These are phyloP conservation scores for Drechslera avenae DNA, from an alignment of 2,329 filamentous ascomycete genomes.

Conservation along the genomic window DNA sequence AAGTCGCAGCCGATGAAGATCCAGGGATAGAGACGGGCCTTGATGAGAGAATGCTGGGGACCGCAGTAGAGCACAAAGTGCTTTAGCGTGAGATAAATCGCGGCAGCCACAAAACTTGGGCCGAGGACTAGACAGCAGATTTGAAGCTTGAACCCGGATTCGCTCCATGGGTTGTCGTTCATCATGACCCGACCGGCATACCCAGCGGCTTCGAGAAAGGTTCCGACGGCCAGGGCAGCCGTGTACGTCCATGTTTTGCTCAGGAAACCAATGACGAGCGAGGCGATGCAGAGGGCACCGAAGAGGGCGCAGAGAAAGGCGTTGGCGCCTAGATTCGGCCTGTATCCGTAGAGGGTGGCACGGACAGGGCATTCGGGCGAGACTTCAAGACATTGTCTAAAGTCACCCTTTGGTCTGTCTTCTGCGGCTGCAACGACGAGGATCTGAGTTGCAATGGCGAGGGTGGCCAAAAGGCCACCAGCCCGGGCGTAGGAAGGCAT, in stretches of 20 bases:
- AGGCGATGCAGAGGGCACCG: conserved; percentile 23
- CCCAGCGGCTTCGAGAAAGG: conserved; percentile 50
- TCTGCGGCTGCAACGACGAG: conserved; percentile 20
- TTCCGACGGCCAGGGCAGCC: conserved; percentile 48
- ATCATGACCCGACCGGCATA: conserved; percentile 52
- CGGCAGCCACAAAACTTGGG: conserved; percentile 54
- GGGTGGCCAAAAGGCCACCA: conserved; percentile 12
- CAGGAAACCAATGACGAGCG: conserved; percentile 31
- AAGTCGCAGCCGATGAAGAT: conserved; percentile 64
- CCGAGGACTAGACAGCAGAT: conserved; percentile 52
- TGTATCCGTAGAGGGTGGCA: conserved; percentile 50
- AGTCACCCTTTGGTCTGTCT: conserved; percentile 29
- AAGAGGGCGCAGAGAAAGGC: conserved; percentile 44
- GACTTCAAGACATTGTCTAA: conserved; percentile 31
- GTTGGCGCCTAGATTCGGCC: conserved; percentile 47
- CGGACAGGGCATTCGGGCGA: conserved; percentile 37
- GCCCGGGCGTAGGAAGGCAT: conserved; percentile 14
- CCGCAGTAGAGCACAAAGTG: conserved; percentile 54
- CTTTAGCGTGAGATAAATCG: conserved; percentile 56
- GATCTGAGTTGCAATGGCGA: conserved; percentile 15
- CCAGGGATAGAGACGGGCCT: conserved; percentile 56
- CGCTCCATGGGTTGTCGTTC: conserved; percentile 50
- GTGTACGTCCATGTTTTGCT: conserved; percentile 51
- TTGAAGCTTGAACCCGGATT: conserved; percentile 51
- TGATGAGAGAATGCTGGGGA: conserved; percentile 48